Conservation (phyloP, 495 filamentous ascomycete species). For the Podospora bellae-mahoneyi region DNA sequence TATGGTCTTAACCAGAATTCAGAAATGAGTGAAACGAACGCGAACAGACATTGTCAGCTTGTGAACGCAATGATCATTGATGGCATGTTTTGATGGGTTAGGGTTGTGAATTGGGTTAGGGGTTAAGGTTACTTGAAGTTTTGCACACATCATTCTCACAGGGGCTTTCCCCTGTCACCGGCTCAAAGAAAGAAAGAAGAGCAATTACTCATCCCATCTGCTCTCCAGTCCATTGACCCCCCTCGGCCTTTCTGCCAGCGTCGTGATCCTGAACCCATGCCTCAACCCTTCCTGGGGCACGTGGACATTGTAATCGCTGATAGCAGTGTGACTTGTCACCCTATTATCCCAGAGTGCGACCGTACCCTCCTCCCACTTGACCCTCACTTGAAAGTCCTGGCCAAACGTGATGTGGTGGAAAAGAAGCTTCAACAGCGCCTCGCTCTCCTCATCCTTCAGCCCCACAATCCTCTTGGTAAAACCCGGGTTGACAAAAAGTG, state of each 20-base stretch:
- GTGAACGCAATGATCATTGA: constrained; percentile 41
- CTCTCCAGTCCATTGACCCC: constrained; percentile 45
- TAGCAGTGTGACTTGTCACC: constrained; percentile 55
- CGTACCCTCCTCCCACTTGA: constrained; percentile 66
- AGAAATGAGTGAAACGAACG: constrained; percentile 43
- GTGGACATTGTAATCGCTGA: constrained; percentile 50
- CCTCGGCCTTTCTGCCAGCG: constrained; percentile 43
- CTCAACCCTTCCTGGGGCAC: constrained; percentile 44
- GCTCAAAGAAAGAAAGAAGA: neutral
- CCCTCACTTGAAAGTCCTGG: constrained; percentile 67
- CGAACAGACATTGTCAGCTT: constrained; percentile 36
- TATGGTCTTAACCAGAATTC: constrained; percentile 44
- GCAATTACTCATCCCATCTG: constrained; percentile 24
- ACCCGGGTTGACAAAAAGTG: constrained; percentile 74
- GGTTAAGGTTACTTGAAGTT: no score
- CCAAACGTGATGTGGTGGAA: constrained; percentile 51
- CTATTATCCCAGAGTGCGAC: constrained; percentile 79
- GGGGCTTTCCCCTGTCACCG: no score
- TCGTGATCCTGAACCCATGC: constrained; percentile 49
- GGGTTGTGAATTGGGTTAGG: no score
- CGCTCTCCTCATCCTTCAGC: constrained; percentile 65
- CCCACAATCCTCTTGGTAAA: constrained; percentile 77
- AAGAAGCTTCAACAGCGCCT: constrained; percentile 62
- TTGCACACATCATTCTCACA: no score
- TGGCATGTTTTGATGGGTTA: constrained; percentile 10